These are phyloP conservation scores for Picochlorum sp. DNA, from an alignment of 139 green algal genomes.

Conservation along the genomic window DNA sequence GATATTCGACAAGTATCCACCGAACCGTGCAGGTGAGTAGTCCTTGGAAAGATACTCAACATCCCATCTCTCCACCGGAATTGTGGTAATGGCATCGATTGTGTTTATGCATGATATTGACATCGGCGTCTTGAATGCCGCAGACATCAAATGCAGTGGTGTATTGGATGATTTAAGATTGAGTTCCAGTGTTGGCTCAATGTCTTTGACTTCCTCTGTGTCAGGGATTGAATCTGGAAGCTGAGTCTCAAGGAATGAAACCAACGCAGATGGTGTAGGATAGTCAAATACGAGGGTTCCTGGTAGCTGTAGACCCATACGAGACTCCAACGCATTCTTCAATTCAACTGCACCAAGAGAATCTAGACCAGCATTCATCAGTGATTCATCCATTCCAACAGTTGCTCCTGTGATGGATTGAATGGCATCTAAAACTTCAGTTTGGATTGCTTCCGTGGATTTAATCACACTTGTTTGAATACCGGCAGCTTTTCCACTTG, in stretches of 20 bases:
- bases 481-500: not conserved
- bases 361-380: slow-evolving; percentile 76
- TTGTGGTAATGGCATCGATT: slow-evolving; percentile 34
- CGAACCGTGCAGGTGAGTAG: slow-evolving; percentile 40
- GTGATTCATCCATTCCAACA: slow-evolving; percentile 38
- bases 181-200: not conserved
- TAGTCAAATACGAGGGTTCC: slow-evolving; percentile 83
- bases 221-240: slow-evolving; percentile 8
- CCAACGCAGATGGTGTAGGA: slow-evolving; percentile 48
- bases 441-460: slow-evolving; percentile 12
- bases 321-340: slow-evolving; percentile 42
- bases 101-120: slow-evolving; percentile 8
- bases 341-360: slow-evolving; percentile 56
- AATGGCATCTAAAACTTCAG: slow-evolving; percentile 27
- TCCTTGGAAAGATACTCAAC: slow-evolving; percentile 24
- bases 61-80: slow-evolving; percentile 50
- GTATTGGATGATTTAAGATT: not conserved
- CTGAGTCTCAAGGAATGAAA: slow-evolving; percentile 4
- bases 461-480: not conserved
- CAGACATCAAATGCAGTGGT: not conserved
- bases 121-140: not conserved
- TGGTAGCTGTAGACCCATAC: slow-evolving; percentile 54
- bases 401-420: slow-evolving; percentile 32
- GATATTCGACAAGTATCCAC: slow-evolving; percentile 48
- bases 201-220: not conserved